Evolutionary conservation across 495 filamentous ascomycete species (phyloP), one percentile per base, ranked within the genome.

Genomic region (Lasiosphaeria ovina): DNA sequence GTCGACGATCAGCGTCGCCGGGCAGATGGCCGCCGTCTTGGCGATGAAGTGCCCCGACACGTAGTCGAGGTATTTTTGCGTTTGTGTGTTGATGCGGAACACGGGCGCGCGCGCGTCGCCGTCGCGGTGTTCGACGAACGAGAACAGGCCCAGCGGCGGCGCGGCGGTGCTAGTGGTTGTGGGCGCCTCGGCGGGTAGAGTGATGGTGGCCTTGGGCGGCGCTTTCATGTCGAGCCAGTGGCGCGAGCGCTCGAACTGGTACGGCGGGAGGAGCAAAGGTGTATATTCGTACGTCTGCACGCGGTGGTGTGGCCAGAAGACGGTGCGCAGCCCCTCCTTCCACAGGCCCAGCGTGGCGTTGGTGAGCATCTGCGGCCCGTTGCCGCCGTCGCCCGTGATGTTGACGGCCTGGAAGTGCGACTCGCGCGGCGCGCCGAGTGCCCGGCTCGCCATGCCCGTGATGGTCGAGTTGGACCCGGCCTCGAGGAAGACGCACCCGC

Each of bases 391-490:
- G 7, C 17, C 54, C 0, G 70, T 79, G 12, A 85, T 67, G 11
- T 79, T 74, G 3, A 82, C 33, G 0, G 74, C 40, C 54, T 81
- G 77, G 62, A 83, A 85, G 16, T 63, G 59, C 17, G 6, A 7
- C 3, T 24, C 54, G n/a, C 24, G 10, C 9, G 54, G 0, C 33
- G 45, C 8, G 36, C 34, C 12, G 24, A 12, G 61, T 61, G 10
- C 53, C 9, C 76, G 65, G 35, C 67, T 64, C 6, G 70, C 73
- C 75, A 85, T 82, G 3, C 55, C 51, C 0, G 76, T 82, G 31
- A 85, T 73, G 1, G 76, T 74, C 0, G 81, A 80, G 55, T 72
- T 72, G 5, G 81, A 81, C 0, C 83, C 82, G 12, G 81, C 81
- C 59, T 86, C 83, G 0, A 85, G 67, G 66, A 74, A 85, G n/a